Conservation (phyloP, 495 filamentous ascomycete genomes). For the Neurospora cerealis region DNA sequence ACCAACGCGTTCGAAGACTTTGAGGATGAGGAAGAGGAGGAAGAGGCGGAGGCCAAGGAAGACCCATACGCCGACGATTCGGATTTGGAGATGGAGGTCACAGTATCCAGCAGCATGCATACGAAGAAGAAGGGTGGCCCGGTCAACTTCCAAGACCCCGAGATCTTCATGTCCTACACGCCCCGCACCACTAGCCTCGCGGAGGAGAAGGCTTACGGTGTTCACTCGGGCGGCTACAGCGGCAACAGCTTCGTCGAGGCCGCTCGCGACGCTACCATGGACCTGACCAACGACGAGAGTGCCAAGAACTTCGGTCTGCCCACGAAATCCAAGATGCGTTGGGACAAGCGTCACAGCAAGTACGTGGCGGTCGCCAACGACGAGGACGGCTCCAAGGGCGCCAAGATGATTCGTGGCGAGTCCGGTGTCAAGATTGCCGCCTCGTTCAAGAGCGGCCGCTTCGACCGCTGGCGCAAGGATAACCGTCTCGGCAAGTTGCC, state of each 20-base stretch:
- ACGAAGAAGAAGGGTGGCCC: conserved; percentile 37
- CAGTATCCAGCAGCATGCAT: conserved; percentile 51
- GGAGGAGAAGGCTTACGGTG: conserved; percentile 85
- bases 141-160: conserved; percentile 64
- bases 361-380: conserved; percentile 87
- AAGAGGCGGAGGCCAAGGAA: conserved; percentile 28
- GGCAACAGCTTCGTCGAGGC: conserved; percentile 70
- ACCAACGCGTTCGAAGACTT: conserved; percentile 15
- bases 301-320: conserved; percentile 64
- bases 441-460: conserved; percentile 83
- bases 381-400: conserved; percentile 81
- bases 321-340: conserved; percentile 65
- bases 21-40: conserved; percentile 16
- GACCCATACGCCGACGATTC: conserved; percentile 46
- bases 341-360: conserved; percentile 96
- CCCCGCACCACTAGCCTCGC: conserved; percentile 64
- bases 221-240: conserved; percentile 61
- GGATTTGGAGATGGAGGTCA: conserved; percentile 71
- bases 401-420: conserved; percentile 80
- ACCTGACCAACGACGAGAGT: conserved; percentile 78
- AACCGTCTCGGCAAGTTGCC: conserved; percentile 73
- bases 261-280: conserved; percentile 76
- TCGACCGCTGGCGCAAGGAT: conserved; percentile 80
- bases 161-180: conserved; percentile 92
- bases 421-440: conserved; percentile 92